Conservation (phyloP, 176 grass and related monocot genomes). For the Phoenix roebelenii region DNA sequence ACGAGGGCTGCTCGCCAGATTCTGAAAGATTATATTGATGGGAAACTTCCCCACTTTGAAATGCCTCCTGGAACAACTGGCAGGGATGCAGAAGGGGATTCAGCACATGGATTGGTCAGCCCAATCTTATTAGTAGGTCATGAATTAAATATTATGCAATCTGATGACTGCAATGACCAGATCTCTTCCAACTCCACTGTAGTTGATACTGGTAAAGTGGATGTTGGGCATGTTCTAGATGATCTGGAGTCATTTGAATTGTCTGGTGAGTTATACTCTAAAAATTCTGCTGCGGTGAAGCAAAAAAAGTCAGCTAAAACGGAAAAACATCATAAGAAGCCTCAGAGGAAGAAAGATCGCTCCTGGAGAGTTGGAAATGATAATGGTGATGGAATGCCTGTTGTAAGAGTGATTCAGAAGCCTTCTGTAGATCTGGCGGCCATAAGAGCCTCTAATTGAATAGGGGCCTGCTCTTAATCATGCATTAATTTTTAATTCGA, state of each 20-base stretch:
- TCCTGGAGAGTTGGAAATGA: slow-evolving; percentile 51
- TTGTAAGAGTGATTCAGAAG: slow-evolving; percentile 47
- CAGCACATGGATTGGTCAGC: not conserved
- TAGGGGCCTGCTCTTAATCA: no score
- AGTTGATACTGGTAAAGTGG: slow-evolving; percentile 4
- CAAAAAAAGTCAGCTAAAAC: slow-evolving; percentile 32
- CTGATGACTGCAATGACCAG: not conserved
- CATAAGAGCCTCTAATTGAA: no score
- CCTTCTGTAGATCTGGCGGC: slow-evolving; percentile 12
- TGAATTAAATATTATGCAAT: slow-evolving; percentile 8
- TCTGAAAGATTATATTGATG: slow-evolving; percentile 90
- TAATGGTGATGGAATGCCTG: slow-evolving; percentile 35
- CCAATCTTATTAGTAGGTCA: slow-evolving; percentile 9
- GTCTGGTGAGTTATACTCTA: slow-evolving; percentile 3
- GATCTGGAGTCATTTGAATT: slow-evolving; percentile 59
- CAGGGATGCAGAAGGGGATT: not conserved
- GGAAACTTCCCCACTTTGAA: slow-evolving; percentile 80
- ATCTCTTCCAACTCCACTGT: not conserved
- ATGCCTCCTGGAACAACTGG: slow-evolving; percentile 39
- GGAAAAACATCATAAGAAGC: slow-evolving; percentile 48
- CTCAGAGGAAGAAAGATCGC: slow-evolving; percentile 68
- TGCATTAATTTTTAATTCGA: no score
- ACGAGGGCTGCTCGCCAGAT: slow-evolving; percentile 73
- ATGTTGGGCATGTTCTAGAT: slow-evolving; percentile 31
- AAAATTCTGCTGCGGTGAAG: slow-evolving; percentile 10